These are phyloP conservation scores for Aspergillus viridinutans DNA, from an alignment of 2,329 filamentous ascomycete species.

Conservation along the genomic window DNA sequence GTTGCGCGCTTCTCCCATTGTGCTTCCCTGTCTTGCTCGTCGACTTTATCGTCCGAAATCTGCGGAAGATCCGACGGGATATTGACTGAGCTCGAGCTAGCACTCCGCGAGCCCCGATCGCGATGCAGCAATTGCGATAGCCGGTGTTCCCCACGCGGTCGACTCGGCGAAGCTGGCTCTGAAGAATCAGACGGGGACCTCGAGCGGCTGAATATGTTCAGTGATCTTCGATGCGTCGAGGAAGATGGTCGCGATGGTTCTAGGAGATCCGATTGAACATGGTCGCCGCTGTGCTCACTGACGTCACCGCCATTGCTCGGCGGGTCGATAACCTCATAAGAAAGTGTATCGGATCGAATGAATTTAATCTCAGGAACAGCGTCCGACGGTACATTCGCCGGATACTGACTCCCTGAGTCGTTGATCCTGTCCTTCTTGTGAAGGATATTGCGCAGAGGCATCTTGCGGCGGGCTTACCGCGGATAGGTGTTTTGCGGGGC, in stretches of 20 bases:
- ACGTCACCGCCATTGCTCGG: constrained; percentile 52
- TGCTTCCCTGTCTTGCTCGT: constrained; percentile 57
- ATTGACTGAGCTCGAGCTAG: constrained; percentile 53
- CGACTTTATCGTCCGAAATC: constrained; percentile 53
- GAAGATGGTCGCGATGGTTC: constrained; percentile 22
- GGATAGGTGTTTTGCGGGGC: background rate
- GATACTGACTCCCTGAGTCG: constrained; percentile 36
- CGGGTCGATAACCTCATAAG: constrained; percentile 72
- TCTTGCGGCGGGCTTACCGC: constrained; percentile 26
- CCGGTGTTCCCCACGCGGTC: constrained; percentile 27
- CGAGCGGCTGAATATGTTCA: constrained; percentile 31
- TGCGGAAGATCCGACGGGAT: constrained; percentile 77
- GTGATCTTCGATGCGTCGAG: constrained; percentile 31
- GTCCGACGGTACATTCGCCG: constrained; percentile 36
- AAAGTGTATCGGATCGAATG: constrained; percentile 75
- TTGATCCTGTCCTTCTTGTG: constrained; percentile 58
- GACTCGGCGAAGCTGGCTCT: constrained; percentile 19
- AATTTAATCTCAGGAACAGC: constrained; percentile 70
- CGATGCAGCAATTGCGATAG: constrained; percentile 34
- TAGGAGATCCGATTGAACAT: constrained; percentile 2
- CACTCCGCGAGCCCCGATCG: constrained; percentile 30
- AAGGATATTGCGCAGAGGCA: constrained; percentile 58
- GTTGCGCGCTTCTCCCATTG: constrained; percentile 93
- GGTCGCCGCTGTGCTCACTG: constrained; percentile 6
- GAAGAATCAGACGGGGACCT: constrained; percentile 22